Percentiles rank a stretch among this genome's conserved stretches.
Evolutionary conservation across 495 filamentous ascomycete species (phyloP).

Genomic region (Antarctomyces pellizariae): DNA sequence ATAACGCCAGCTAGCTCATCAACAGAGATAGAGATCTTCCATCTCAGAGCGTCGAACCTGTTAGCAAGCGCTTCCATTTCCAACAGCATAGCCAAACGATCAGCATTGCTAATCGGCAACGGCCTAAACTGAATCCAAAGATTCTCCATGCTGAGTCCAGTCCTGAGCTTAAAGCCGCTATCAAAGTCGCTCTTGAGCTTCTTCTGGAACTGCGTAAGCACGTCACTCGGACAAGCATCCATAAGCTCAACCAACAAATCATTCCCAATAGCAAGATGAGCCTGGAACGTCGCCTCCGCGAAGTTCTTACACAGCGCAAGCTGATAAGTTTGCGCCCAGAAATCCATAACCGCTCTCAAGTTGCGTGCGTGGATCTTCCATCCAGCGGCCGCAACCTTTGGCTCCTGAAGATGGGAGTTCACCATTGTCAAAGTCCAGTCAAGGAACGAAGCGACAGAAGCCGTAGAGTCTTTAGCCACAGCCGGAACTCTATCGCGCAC

Average conservation of each 20-base stretch:
- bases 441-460: slow-evolving; percentile 20
- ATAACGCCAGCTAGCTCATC: slow-evolving; percentile 22
- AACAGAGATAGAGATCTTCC: slow-evolving; percentile 22
- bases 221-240: neutral
- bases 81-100: slow-evolving; percentile 25
- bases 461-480: slow-evolving; percentile 41
- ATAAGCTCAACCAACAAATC: slow-evolving; percentile 4
- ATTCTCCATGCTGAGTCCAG: slow-evolving; percentile 62
- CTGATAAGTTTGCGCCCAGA: slow-evolving; percentile 33
- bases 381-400: slow-evolving; percentile 7
- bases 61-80: slow-evolving; percentile 45
- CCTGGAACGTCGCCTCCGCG: slow-evolving; percentile 29
- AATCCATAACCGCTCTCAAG: slow-evolving; percentile 20
- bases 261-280: slow-evolving; percentile 18
- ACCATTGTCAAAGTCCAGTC: slow-evolving; percentile 12
- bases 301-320: slow-evolving; percentile 19
- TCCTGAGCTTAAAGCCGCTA: slow-evolving; percentile 34
- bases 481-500: slow-evolving; percentile 30
- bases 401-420: slow-evolving; percentile 13
- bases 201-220: slow-evolving; percentile 4
- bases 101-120: slow-evolving; percentile 15
- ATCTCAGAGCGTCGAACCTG: slow-evolving; percentile 43
- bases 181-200: slow-evolving; percentile 20
- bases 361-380: slow-evolving; percentile 5
- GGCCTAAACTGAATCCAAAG: slow-evolving; percentile 60